phyloP scores from a whole-genome alignment of 306 rosid species.

The Citrullus amarus region DNA sequence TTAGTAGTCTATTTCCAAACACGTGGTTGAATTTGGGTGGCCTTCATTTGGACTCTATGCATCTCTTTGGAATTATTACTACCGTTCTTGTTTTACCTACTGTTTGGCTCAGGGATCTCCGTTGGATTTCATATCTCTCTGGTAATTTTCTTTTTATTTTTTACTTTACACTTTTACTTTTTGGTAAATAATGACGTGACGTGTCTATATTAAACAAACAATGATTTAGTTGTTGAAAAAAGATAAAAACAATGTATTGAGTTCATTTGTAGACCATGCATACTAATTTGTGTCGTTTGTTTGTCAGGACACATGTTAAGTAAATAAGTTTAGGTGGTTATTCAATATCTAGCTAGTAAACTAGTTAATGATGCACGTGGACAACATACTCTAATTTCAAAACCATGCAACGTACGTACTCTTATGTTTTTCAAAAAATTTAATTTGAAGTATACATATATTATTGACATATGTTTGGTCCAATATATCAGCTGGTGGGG shows the following conservation, averaged over 20 bases:
- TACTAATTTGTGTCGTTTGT: not conserved
- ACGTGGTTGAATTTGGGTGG: constrained; percentile 36
- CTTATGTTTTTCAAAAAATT: too few species aligned
- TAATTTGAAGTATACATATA: too few species aligned
- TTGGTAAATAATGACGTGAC: not conserved
- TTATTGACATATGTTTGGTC: too few species aligned
- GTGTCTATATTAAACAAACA: too few species aligned
- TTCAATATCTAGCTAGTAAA: not conserved
- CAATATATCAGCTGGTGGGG: constrained; percentile 53
- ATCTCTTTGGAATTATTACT: constrained; percentile 47
- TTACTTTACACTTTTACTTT: not conserved
- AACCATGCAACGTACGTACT: too few species aligned
- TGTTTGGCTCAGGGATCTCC: constrained; percentile 71
- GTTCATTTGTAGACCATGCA: not conserved
- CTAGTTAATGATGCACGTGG: too few species aligned
- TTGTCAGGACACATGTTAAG: not conserved
- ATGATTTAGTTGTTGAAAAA: too few species aligned
- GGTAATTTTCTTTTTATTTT: constrained; percentile 17
- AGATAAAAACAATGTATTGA: not conserved
- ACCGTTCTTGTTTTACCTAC: constrained; percentile 63
- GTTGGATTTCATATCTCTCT: constrained; percentile 57
- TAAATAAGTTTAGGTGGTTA: not conserved
- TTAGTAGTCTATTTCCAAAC: constrained; percentile 55
- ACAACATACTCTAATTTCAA: too few species aligned
- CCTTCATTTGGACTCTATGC: constrained; percentile 38